phyloP scores from a whole-genome alignment of 148 eudicot genomes.

The Spergularia marina region DNA sequence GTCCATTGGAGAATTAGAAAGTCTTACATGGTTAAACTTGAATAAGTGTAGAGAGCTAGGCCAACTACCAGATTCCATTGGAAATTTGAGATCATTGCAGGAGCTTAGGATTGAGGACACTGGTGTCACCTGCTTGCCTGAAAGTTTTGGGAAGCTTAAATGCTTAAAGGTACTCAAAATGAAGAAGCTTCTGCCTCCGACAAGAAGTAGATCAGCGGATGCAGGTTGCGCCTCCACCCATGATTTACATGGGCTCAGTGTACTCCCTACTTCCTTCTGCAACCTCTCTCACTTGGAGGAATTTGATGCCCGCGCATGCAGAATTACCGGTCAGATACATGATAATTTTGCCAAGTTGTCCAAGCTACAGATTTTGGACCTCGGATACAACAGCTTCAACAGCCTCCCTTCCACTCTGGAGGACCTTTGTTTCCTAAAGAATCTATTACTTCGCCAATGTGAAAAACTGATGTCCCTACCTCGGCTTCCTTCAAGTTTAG shows the following conservation, averaged over 20 bases:
- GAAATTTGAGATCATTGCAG: constrained; percentile 36
- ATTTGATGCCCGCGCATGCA: constrained; percentile 52
- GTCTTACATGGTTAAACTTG: constrained; percentile 39
- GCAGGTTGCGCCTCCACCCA: background rate
- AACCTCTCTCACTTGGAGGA: constrained; percentile 39
- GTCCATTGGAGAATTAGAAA: constrained; percentile 47
- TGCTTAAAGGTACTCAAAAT: constrained; percentile 38
- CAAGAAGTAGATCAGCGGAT: background rate
- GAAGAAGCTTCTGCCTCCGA: constrained; percentile 34
- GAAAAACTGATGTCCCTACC: constrained; percentile 45
- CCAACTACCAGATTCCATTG: constrained; percentile 42
- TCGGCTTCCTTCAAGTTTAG: constrained; percentile 52
- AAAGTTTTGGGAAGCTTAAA: constrained; percentile 51
- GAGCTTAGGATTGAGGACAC: constrained; percentile 46
- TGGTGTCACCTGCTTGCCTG: constrained; percentile 41
- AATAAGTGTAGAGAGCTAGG: constrained; percentile 34
- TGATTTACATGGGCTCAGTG: constrained; percentile 7
- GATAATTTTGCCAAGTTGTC: constrained; percentile 46
- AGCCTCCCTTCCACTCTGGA: constrained; percentile 49
- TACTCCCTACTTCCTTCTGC: constrained; percentile 48
- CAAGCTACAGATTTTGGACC: constrained; percentile 40
- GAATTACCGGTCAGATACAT: constrained; percentile 40
- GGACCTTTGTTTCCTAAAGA: constrained; percentile 38
- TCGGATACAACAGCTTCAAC: constrained; percentile 47
- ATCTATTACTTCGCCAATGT: constrained; percentile 45